Conservation (phyloP, 257 asterid species). For the Rauvolfia tetraphylla region DNA sequence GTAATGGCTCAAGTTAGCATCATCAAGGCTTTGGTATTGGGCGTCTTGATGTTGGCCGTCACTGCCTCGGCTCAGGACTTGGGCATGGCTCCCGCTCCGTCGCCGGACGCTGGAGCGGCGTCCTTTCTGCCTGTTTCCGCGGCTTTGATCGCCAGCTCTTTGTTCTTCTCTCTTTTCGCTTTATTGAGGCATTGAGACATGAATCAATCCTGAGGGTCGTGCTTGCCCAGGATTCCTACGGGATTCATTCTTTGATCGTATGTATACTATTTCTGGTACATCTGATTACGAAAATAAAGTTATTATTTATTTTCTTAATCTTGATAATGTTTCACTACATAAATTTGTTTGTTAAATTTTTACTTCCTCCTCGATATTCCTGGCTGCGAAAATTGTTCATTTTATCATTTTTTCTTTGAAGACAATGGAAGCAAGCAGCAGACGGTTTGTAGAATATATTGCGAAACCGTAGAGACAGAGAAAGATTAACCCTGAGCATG, state of each 20-base stretch:
- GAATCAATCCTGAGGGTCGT: neutral
- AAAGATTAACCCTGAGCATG: too few species aligned
- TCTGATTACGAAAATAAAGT: neutral
- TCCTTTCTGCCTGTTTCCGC: conserved; percentile 37
- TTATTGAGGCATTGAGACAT: conserved; percentile 12
- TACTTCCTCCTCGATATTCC: too few species aligned
- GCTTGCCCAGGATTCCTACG: neutral
- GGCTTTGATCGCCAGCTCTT: conserved; percentile 35
- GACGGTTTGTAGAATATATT: too few species aligned
- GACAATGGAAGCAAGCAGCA: too few species aligned
- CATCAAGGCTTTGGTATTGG: conserved; percentile 9
- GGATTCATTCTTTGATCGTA: neutral
- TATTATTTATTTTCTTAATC: neutral
- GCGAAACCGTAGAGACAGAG: too few species aligned
- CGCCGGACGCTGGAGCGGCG: conserved; percentile 48
- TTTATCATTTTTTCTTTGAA: too few species aligned
- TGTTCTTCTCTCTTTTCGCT: conserved; percentile 33
- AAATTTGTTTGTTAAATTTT: neutral
- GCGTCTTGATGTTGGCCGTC: conserved; percentile 19
- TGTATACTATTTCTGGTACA: neutral
- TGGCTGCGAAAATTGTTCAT: too few species aligned
- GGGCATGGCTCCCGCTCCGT: conserved; percentile 30
- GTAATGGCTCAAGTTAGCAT: conserved; percentile 49
- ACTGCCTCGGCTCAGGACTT: conserved; percentile 42
- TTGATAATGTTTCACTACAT: neutral